These are phyloP conservation scores for Aspergillus proliferans DNA, from an alignment of 2,329 filamentous ascomycete species.

Conservation along the genomic window DNA sequence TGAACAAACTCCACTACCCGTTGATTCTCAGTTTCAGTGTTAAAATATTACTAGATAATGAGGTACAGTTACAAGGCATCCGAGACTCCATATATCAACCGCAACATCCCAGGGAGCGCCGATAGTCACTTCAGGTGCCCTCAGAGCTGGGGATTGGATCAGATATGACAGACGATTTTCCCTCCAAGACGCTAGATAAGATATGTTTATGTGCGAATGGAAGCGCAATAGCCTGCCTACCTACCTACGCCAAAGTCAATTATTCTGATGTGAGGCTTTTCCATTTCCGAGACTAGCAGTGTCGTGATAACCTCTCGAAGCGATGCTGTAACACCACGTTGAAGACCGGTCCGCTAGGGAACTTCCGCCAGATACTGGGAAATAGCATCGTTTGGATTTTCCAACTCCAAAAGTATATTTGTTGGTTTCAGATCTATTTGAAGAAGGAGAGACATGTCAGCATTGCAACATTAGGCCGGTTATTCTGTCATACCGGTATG, in stretches of 20 bases:
- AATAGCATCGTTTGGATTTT: conserved; percentile 9
- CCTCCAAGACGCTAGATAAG: too few relatives aligned
- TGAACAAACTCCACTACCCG: too few relatives aligned
- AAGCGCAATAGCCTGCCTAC: conserved; percentile 1
- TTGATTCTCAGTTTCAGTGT: too few relatives aligned
- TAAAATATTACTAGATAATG: too few relatives aligned
- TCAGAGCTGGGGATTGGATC: too few relatives aligned
- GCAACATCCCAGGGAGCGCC: too few relatives aligned
- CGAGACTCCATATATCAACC: too few relatives aligned
- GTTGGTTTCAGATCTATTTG: conserved; percentile 18
- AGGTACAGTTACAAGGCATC: too few relatives aligned
- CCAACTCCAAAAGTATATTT: conserved; percentile 20
- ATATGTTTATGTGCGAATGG: not conserved
- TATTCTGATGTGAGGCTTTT: conserved; percentile 11
- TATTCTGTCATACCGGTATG: conserved; percentile 17
- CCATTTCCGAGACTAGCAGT: conserved; percentile 13
- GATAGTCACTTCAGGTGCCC: too few relatives aligned
- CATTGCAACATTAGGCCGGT: not conserved
- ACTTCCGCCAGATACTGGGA: conserved; percentile 14
- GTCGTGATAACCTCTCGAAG: conserved; percentile 20
- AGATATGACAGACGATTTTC: too few relatives aligned
- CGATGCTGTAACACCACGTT: conserved; percentile 4
- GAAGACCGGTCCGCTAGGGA: conserved; percentile 6
- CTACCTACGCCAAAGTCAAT: conserved; percentile 19
- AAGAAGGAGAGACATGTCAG: conserved; percentile 1